These are phyloP conservation scores for Cephaloascus albidus DNA, from an alignment of 805 yeast species.

Conservation along the genomic window DNA sequence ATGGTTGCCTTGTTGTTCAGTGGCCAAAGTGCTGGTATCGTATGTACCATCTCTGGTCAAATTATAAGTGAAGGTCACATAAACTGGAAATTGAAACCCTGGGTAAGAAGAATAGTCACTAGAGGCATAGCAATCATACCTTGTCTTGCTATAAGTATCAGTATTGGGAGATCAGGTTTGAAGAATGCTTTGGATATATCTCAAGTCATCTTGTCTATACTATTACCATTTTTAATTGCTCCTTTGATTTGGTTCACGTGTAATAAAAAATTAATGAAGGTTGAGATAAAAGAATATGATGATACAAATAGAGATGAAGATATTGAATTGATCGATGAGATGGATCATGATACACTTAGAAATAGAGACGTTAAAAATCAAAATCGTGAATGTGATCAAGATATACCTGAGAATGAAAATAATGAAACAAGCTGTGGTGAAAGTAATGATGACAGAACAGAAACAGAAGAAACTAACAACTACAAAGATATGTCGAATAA, in stretches of 20 bases:
- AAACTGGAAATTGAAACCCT: slow-evolving; percentile 72
- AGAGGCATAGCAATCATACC: slow-evolving; percentile 76
- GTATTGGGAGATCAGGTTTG: slow-evolving; percentile 68
- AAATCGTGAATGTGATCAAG: neutral
- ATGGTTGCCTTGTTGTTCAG: slow-evolving; percentile 77
- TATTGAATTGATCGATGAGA: slow-evolving; percentile 2
- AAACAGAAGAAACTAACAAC: slow-evolving; percentile 10
- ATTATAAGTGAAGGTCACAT: slow-evolving; percentile 88
- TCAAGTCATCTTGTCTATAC: slow-evolving; percentile 74
- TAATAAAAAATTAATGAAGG: slow-evolving; percentile 57
- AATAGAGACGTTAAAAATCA: neutral
- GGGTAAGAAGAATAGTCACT: slow-evolving; percentile 72
- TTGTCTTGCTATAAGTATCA: slow-evolving; percentile 60
- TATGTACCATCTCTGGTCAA: slow-evolving; percentile 91
- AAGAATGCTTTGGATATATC: slow-evolving; percentile 70
- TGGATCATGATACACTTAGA: neutral
- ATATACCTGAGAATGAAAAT: neutral
- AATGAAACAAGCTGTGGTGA: too few relatives aligned
- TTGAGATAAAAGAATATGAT: slow-evolving; percentile 22
- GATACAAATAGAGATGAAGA: slow-evolving; percentile 3
- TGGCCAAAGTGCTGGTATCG: slow-evolving; percentile 88
- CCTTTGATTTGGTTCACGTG: slow-evolving; percentile 82
- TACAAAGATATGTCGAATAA: slow-evolving; percentile 54
- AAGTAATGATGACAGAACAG: neutral
- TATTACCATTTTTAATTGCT: slow-evolving; percentile 77